A percentile compares a stretch with the other conserved stretches of the same genome.
Conservation (phyloP, 768 basidiomycete genomes). For the Tulasnella sp. region DNA sequence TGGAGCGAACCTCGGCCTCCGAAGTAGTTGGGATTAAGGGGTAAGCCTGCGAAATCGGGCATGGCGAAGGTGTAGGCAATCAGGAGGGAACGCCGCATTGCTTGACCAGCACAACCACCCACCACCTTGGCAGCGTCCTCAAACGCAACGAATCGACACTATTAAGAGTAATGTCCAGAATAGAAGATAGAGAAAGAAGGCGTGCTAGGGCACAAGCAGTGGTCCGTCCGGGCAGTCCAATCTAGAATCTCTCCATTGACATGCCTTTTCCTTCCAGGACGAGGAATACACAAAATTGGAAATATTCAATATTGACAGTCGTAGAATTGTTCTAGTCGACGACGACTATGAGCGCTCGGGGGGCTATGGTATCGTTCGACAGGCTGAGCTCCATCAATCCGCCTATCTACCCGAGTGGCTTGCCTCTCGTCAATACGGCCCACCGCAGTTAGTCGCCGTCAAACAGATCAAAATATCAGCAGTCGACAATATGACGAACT, state of each 20-base stretch:
- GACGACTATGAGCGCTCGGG: not conserved
- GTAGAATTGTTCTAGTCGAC: not conserved
- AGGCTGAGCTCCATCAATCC: not conserved
- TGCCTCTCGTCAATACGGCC: not conserved
- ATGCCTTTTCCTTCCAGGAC: not conserved
- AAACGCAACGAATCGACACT: too few species aligned
- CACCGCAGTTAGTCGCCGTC: not conserved
- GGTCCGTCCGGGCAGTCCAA: not conserved
- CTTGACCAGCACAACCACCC: too few species aligned
- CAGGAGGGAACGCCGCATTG: too few species aligned
- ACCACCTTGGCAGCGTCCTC: too few species aligned
- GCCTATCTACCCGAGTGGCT: not conserved
- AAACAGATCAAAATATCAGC: not conserved
- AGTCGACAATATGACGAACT: not conserved
- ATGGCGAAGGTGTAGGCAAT: too few species aligned
- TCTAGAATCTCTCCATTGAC: not conserved
- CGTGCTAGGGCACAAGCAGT: not conserved
- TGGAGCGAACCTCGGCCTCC: too few species aligned
- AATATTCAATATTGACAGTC: not conserved
- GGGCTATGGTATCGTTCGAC: not conserved
- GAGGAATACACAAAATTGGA: not conserved
- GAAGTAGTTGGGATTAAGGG: too few species aligned
- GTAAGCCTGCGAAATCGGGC: too few species aligned
- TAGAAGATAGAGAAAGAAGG: not conserved
- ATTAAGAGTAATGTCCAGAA: not conserved